Base-by-base conservation (phyloP, 1,284 basidiomycete genomes). In the Phlebopus sp. region DNA sequence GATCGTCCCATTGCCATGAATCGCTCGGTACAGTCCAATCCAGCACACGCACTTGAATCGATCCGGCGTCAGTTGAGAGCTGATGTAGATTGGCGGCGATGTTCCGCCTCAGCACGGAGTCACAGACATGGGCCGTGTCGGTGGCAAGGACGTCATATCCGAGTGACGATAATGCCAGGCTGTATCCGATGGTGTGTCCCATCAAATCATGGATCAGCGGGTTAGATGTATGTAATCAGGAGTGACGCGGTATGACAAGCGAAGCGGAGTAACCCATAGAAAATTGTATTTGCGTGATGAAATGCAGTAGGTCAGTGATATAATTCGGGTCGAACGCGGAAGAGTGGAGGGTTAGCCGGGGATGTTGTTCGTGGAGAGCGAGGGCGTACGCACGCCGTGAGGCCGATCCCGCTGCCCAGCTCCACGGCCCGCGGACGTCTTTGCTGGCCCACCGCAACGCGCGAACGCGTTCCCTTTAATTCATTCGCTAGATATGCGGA, bases 71-170 rank as follows among this genome's bases (percentile, higher is more conserved):
- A 25, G 54, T 13, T 67, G 72, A 70, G 40, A 78, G 66, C 17
- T 61, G 64, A 19, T 64, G 53, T 27, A 68, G 52, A 62, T 88
- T 86, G 55, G 63, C 65, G 27, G 68, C 62, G 53, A 93, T 71
- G 66, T 96, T 96, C 21, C 65, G 71, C 17, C 63, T 52, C 25
- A 96, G 79, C 13, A 94, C 84, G 17, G 80, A 69, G 29, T 74
- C 62, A 43, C 92, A 78, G 42, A 93, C 83, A 44, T 79, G 74
- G 17, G 75, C 71, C 11, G 88, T 78, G 67, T 97, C 93, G 2
- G 92, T 94, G 2, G 90, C 81, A 17, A 88, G 70, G 32, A 92
- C 84, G 49, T 86, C 74, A 74, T 84, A 93, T 45, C 88, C 89
- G 30, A 86, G 71, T 15, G 79, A 74, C 34, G 79, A 73, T 50